Evolutionary conservation across 192 early-diverging fungal genomes (phyloP), one percentile per base, ranked within the genome.

Genomic region (Coemansia sp.): DNA sequence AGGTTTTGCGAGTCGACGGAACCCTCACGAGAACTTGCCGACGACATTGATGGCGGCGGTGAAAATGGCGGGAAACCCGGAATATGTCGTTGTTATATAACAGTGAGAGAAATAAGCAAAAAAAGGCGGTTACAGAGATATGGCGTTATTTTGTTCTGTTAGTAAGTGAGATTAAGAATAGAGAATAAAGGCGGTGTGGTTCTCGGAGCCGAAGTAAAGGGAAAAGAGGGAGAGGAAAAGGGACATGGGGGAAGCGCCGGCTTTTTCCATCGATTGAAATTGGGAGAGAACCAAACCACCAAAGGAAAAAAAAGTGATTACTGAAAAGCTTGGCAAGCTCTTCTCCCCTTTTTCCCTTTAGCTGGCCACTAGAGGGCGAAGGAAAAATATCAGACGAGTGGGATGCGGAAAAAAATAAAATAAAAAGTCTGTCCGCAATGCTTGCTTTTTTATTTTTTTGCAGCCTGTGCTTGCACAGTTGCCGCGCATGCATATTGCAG

Each of bases 21-120:
- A 42, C 71, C 67, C 56, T 78, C 77, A 41, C 77, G 71, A 37
- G 77, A 78, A 7, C 45, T 54, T 6, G 60, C 48, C 26, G 49
- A 45, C 15, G 73, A 70, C 57, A 39, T 40, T 5, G 7, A 59
- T 1, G n/a, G 54, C 6, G 54, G 32, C 0, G 22, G 21, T 32
- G 12, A 6, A 47, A 26, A 26, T 26, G 26, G 26, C 46, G 46
- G 16, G 16, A 47, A 47, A 47, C 46, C 46, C 46, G 26, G 26
- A 26, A 26, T 26, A 26, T 3, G 22, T 7, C 9, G 22, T 43
- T 43, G 42, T 43, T 43, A 43, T 12, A 43, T 43, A 43, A 13
- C 42, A 43, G 42, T 43, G 3, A 6, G 22, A 10, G 4, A 54
- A 21, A 13, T 10, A n/a, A 6, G 3, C 0, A 10, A 9, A 54